Conservation (phyloP, 306 rosid species). For the Benincasa hispida region DNA sequence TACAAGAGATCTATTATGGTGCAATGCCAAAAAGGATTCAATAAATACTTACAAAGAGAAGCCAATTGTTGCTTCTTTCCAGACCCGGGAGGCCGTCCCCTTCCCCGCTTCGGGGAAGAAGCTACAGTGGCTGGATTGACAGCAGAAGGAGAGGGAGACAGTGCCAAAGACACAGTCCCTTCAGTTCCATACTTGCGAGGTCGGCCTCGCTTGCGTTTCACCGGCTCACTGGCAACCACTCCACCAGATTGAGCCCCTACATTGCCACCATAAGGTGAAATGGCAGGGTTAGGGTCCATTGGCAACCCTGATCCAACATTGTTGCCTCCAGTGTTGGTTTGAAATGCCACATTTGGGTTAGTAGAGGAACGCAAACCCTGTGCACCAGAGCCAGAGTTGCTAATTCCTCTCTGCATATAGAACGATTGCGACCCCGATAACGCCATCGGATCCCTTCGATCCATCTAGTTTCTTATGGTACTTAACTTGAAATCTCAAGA, state of each 20-base stretch:
- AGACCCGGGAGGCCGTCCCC: constrained; percentile 84
- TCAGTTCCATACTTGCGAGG: constrained; percentile 86
- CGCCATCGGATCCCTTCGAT: constrained; percentile 82
- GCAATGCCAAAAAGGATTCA: neutral
- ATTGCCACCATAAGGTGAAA: constrained; percentile 60
- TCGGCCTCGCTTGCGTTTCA: constrained; percentile 85
- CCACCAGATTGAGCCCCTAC: constrained; percentile 44
- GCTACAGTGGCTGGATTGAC: constrained; percentile 26
- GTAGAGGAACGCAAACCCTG: constrained; percentile 41
- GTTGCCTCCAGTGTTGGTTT: constrained; percentile 45
- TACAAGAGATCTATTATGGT: neutral
- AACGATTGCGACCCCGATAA: constrained; percentile 67
- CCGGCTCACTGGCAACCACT: constrained; percentile 42
- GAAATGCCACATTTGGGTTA: constrained; percentile 49
- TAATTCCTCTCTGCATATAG: constrained; percentile 60
- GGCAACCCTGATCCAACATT: constrained; percentile 48
- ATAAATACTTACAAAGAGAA: constrained; percentile 46
- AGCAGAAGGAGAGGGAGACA: constrained; percentile 43
- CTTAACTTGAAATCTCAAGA: neutral
- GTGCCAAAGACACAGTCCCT: constrained; percentile 72
- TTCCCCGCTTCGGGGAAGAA: constrained; percentile 49
- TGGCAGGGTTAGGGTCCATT: constrained; percentile 38
- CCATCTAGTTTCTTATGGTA: constrained; percentile 33
- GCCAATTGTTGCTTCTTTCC: constrained; percentile 86
- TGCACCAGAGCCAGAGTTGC: constrained; percentile 41